phyloP scores from a whole-genome alignment of 2,329 filamentous ascomycete genomes.

The Beauveria scarabaeidicola region DNA sequence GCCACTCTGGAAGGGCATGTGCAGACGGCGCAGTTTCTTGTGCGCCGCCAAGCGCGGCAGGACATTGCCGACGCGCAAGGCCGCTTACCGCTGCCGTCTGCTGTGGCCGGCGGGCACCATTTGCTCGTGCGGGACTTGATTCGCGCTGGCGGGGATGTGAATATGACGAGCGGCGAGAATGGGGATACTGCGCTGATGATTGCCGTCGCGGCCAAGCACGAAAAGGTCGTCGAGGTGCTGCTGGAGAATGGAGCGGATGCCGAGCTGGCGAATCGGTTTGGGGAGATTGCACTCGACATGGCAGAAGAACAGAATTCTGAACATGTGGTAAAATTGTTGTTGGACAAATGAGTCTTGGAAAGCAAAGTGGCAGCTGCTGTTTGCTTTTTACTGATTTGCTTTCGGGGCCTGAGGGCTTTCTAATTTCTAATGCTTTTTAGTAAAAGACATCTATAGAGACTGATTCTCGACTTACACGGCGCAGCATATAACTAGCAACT shows the following conservation, averaged over 20 bases:
- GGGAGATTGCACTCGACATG: constrained; percentile 4
- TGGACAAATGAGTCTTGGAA: background rate
- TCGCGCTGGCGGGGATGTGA: background rate
- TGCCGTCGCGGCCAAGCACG: background rate
- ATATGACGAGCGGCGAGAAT: constrained; percentile 1
- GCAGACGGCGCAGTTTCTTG: constrained; percentile 6
- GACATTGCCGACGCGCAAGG: background rate
- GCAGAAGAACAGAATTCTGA: background rate
- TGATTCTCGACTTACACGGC: too few species aligned
- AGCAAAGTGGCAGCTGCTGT: background rate
- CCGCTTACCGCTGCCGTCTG: background rate
- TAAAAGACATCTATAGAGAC: too few species aligned
- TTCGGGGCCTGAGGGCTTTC: too few species aligned
- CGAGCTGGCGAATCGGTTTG: constrained; percentile 3
- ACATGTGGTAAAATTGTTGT: background rate
- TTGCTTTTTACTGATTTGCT: background rate
- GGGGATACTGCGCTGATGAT: background rate
- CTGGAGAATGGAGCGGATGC: background rate
- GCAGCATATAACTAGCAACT: too few species aligned
- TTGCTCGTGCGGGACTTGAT: constrained; percentile 2
- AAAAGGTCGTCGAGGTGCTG: constrained; percentile 6
- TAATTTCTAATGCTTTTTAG: background rate
- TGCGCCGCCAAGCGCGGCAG: background rate
- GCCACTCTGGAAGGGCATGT: background rate
- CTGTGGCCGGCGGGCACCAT: background rate